phyloP scores from a whole-genome alignment of 768 basidiomycete genomes.

The Tricholoma saponaceum region DNA sequence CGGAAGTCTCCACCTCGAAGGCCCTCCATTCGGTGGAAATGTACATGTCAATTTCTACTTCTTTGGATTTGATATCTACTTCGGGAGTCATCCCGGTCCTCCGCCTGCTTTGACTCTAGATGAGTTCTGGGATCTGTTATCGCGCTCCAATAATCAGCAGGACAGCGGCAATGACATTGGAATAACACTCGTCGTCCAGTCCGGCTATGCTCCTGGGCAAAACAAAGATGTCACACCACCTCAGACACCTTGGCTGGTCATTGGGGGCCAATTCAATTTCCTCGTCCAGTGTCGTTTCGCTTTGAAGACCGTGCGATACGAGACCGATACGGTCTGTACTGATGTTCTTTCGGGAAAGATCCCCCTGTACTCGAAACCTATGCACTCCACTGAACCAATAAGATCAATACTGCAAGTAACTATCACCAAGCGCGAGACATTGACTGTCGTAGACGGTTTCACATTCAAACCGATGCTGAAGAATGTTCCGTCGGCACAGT shows the following conservation, averaged over 20 bases:
- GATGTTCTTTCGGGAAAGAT: too few species aligned
- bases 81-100: not conserved
- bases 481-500: not conserved
- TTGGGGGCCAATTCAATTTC: not conserved
- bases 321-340: too few species aligned
- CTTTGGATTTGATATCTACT: not conserved
- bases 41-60: not conserved
- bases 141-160: not conserved
- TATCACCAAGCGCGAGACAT: not conserved
- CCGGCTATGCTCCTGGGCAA: not conserved
- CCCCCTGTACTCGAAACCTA: not conserved
- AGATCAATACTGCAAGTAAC: not conserved
- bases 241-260: not conserved
- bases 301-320: not conserved
- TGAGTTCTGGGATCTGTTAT: not conserved
- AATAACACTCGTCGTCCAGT: not conserved
- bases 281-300: not conserved
- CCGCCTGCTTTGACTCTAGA: not conserved
- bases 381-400: not conserved
- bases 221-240: not conserved
- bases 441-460: not conserved
- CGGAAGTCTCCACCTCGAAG: not conserved
- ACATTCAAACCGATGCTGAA: not conserved
- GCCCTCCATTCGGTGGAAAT: conserved; percentile 3
- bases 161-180: not conserved